Conservation (phyloP, 2,329 filamentous ascomycete species). For the Monilinia laxa region DNA sequence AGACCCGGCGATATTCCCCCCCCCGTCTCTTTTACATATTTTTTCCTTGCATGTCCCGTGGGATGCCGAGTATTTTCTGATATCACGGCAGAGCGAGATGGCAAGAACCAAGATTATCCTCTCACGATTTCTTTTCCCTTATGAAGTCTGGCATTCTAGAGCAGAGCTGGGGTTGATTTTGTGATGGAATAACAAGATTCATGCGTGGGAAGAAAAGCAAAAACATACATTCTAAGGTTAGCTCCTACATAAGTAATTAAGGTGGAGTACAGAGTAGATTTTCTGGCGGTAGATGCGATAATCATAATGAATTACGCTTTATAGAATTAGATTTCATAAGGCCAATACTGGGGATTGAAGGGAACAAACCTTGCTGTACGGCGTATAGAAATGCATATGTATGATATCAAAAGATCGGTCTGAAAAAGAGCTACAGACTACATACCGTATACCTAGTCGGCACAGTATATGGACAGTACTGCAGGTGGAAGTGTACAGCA, state of each 20-base stretch:
- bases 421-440: background rate
- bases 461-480: background rate
- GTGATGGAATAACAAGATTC: conserved; percentile 6
- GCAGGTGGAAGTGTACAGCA: no score
- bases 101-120: background rate
- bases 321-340: background rate
- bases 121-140: background rate
- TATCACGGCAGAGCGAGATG: background rate
- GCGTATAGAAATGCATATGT: background rate
- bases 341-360: no score
- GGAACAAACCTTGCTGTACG: no score
- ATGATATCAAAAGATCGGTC: background rate
- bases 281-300: conserved; percentile 15
- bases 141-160: background rate
- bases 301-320: conserved; percentile 9
- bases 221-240: background rate
- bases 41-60: conserved; percentile 7
- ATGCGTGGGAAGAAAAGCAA: conserved; percentile 4
- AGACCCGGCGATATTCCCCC: background rate
- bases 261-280: background rate
- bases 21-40: background rate
- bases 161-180: background rate
- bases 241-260: background rate
- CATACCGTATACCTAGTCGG: no score
- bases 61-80: background rate